Evolutionary conservation across 306 rosid genomes (phyloP), one percentile per base, ranked within the genome.

Genomic region (Gastrolobium villosum): DNA sequence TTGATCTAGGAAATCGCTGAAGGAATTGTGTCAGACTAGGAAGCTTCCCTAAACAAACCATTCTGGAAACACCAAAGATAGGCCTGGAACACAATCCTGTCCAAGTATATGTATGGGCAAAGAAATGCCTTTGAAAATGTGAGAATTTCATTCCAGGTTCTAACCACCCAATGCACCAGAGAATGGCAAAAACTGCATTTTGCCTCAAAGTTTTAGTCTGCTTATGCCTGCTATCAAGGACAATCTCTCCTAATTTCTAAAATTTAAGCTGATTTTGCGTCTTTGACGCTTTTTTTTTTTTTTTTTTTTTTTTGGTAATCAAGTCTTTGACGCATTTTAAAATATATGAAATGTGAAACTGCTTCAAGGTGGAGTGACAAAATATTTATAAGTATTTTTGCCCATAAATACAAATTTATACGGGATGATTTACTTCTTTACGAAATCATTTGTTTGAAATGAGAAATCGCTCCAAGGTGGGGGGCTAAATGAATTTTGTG

Each of bases 71-170:
- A 10, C 32, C 44, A 49, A 48, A 45, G 11, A 13, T 30, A 68
- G 74, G 74, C 74, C 74, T 32, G 5, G 11, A 32, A 34, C 6
- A 34, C 74, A 48, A 49, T 35, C 60, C 56, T 49, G 10, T 49
- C 14, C 61, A 45, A 20, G 26, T 20, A 44, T 44, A 66, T 30
- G 40, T 30, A 11, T 44, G 39, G 56, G 39, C 28, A 45, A n/a
- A 15, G 15, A 66, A 30, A 30, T 43, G 36, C 57, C 30, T 4
- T 52, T 14, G 8, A 52, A 52, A 14, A n/a, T 14, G 30, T 2
- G 8, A n/a, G 57, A 14, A 52, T 28, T 7, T 10, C n/a, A 7
- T 20, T 8, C 1, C 4, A 26, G 30, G n/a, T 48, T 48, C 15
- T 48, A 11, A 48, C 53, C 6, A 14, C 37, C n/a, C n/a, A 20